A percentile compares a stretch with the other conserved stretches of the same genome.
Evolutionary conservation across 2,329 filamentous ascomycete genomes (phyloP).

Genomic region (Coniella lustricola): DNA sequence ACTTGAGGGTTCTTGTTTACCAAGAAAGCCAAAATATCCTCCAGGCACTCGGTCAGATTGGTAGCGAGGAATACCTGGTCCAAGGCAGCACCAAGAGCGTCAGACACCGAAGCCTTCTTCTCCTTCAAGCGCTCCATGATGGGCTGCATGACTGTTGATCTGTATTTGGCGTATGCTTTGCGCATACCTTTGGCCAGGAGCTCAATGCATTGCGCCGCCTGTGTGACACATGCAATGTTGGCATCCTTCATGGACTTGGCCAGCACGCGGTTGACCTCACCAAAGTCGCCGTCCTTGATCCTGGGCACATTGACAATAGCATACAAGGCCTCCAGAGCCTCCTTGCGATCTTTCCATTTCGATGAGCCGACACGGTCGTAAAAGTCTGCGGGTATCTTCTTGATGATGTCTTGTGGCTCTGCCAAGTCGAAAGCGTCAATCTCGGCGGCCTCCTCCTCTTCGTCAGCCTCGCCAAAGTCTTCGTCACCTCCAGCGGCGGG

Average conservation of each 20-base stretch:
- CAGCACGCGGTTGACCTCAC: constrained; percentile 73
- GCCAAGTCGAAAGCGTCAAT: constrained; percentile 76
- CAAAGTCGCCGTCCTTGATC: constrained; percentile 86
- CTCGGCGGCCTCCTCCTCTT: constrained; percentile 58
- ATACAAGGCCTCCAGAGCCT: constrained; percentile 78
- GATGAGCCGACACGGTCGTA: constrained; percentile 77
- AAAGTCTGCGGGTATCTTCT: constrained; percentile 76
- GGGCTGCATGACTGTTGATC: constrained; percentile 71
- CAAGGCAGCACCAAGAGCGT: constrained; percentile 78
- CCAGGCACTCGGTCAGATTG: constrained; percentile 75
- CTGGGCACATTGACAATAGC: constrained; percentile 72
- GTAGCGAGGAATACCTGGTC: constrained; percentile 64
- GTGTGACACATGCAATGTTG: constrained; percentile 88
- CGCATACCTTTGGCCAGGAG: constrained; percentile 79
- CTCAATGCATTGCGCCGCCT: constrained; percentile 90
- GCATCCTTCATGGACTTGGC: constrained; percentile 99
- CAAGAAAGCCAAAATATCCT: constrained; percentile 78
- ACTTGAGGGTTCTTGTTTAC: constrained; percentile 96
- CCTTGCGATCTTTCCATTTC: constrained; percentile 98
- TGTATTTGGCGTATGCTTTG: constrained; percentile 71
- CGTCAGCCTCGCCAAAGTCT: constrained; percentile 49
- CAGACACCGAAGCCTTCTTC: constrained; percentile 84
- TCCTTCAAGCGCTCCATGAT: constrained; percentile 96
- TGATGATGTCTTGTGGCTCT: constrained; percentile 78
- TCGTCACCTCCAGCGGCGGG: constrained; percentile 53